A percentile compares a stretch with the other conserved stretches of the same genome.
phyloP scores from a whole-genome alignment of 768 basidiomycete species.

The Lactarius vividus region DNA sequence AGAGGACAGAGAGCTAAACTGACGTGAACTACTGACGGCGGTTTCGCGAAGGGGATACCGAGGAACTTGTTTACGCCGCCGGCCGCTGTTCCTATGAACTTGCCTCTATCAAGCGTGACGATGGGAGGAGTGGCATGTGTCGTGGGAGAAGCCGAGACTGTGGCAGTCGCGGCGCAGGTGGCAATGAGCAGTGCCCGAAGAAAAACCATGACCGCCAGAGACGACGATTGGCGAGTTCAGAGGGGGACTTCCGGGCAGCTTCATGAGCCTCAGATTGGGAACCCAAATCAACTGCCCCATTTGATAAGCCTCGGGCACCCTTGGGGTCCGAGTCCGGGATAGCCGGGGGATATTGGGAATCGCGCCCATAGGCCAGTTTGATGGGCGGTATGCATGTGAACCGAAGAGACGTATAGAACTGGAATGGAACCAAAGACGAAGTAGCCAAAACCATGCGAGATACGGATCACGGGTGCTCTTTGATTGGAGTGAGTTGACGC shows the following conservation, averaged over 20 bases:
- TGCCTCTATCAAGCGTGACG: conserved; percentile 34
- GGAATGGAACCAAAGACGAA: too few relatives aligned
- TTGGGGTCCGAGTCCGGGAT: too few relatives aligned
- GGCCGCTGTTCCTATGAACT: conserved; percentile 32
- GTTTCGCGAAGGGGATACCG: conserved; percentile 42
- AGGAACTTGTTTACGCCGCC: conserved; percentile 35
- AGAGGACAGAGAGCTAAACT: neutral
- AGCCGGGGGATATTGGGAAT: too few relatives aligned
- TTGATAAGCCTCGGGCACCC: too few relatives aligned
- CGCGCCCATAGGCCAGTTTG: too few relatives aligned
- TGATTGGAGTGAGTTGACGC: neutral
- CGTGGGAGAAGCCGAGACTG: neutral
- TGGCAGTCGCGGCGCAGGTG: neutral
- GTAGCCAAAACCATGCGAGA: too few relatives aligned
- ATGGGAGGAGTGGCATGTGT: conserved; percentile 1
- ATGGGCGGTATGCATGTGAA: too few relatives aligned
- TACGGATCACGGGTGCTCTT: neutral
- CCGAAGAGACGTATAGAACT: too few relatives aligned
- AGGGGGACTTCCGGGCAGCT: neutral
- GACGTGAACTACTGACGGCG: conserved; percentile 34
- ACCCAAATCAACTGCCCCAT: neutral
- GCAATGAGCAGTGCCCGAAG: neutral
- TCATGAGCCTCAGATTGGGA: neutral
- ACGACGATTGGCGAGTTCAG: neutral
- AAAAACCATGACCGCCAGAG: neutral